Base-by-base conservation (phyloP, 75 land plant genomes). In the Selaginella moellendorffii region DNA sequence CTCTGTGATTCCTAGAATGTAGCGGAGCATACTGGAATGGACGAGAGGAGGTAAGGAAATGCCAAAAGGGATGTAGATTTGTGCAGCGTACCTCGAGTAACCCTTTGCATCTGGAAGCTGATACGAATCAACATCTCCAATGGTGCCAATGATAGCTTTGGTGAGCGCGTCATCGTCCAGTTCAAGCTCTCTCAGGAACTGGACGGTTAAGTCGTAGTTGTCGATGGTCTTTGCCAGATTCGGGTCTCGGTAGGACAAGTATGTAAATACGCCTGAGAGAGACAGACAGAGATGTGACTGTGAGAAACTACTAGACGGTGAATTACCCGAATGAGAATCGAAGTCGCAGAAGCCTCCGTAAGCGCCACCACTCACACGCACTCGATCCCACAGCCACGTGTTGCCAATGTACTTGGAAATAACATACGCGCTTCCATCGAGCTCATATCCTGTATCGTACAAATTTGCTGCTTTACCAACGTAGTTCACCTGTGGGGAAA, bases 321-420 rank as follows among this genome's bases (percentile, higher is more conserved):
- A 10, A 61, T 27, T 54, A 89, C 99, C 99, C 81, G 99, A 95
- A 72, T 95, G 91, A 53, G 92, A 75, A 53, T 95, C 99, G 65
- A 95, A 90, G 67, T 95, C 86, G 71, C 99, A 95, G 54, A 95
- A 95, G 18, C 99, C 99, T 22, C 99, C 99, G 84, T 95, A 95
- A 28, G 99, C 99, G 26, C 99, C 99, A 72, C 99, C 99, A 77
- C 99, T 95, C 29, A 95, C 99, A 59, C 99, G 77, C 1, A 95
- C 92, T 62, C 97, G 96, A 52, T 95, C 99, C 99, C 99, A 95
- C 21, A 95, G 72, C 99, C 99, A 95, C 31, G 97, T 84, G 68
- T 82, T 95, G 22, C 92, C 80, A 58, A 95, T 86, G 63, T 82
- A 66, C 72, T 89, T 90, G 31, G 91, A 90, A 68, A 95, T 95